phyloP scores from a whole-genome alignment of 495 filamentous ascomycete species.

The Penicillium canariense region DNA sequence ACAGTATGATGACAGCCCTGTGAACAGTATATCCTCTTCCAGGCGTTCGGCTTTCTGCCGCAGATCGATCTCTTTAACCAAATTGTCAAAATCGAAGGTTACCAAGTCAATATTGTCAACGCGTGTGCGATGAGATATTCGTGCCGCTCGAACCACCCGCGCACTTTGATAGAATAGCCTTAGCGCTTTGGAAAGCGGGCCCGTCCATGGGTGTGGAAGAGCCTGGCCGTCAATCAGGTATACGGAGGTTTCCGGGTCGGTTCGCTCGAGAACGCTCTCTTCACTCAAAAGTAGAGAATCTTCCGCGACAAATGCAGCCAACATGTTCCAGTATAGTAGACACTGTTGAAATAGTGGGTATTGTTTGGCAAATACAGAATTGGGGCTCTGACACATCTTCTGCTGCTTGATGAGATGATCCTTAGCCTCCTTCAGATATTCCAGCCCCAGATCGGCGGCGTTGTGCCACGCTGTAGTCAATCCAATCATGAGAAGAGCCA shows the following conservation, averaged over 20 bases:
- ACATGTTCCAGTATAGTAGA: slow-evolving; percentile 26
- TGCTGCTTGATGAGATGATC: slow-evolving; percentile 21
- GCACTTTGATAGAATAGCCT: slow-evolving; percentile 24
- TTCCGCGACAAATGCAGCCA: slow-evolving; percentile 27
- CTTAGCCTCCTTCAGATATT: slow-evolving; percentile 26
- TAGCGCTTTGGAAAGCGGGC: slow-evolving; percentile 21
- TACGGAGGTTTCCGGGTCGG: slow-evolving; percentile 18
- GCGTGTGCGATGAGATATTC: slow-evolving; percentile 14
- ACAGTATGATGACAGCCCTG: slow-evolving; percentile 23
- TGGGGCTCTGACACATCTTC: slow-evolving; percentile 14
- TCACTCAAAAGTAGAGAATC: slow-evolving; percentile 21
- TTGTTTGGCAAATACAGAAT: slow-evolving; percentile 25
- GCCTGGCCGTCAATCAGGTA: slow-evolving; percentile 26
- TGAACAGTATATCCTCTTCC: slow-evolving; percentile 24
- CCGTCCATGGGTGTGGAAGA: slow-evolving; percentile 27
- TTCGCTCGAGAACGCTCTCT: slow-evolving; percentile 16
- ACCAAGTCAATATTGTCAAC: slow-evolving; percentile 11
- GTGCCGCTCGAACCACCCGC: slow-evolving; percentile 18
- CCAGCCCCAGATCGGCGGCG: slow-evolving; percentile 20
- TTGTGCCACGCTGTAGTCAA: slow-evolving; percentile 26
- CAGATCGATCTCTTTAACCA: slow-evolving; percentile 23
- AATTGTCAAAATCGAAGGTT: slow-evolving; percentile 17
- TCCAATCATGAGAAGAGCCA: slow-evolving; percentile 27
- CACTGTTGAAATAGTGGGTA: slow-evolving; percentile 28
- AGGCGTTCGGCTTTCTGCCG: slow-evolving; percentile 19